A percentile compares a stretch with the other conserved stretches of the same genome.
Evolutionary conservation across 371 early-diverging fungal species (phyloP).

Genomic region (Mortierella polycephala): DNA sequence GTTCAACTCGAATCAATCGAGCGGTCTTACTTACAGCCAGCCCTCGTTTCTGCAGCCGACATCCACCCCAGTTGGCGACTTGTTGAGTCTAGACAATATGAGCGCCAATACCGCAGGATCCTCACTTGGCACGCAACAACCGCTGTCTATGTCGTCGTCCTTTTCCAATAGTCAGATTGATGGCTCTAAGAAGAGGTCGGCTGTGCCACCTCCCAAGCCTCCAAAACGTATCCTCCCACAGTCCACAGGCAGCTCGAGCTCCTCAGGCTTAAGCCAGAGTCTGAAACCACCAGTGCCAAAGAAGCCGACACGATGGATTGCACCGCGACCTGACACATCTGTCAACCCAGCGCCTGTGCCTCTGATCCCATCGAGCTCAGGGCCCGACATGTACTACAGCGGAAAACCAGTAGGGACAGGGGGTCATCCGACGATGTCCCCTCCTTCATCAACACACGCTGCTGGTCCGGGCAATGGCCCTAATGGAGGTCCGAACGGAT

Average conservation of each 20-base stretch:
- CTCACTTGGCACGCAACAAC: neutral
- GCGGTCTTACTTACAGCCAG: conserved; percentile 19
- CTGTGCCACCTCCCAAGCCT: conserved; percentile 46
- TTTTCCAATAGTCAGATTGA: neutral
- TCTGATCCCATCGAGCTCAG: conserved; percentile 14
- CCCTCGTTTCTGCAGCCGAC: conserved; percentile 28
- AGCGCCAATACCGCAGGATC: neutral
- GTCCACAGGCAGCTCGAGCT: conserved; percentile 52
- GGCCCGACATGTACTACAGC: conserved; percentile 13
- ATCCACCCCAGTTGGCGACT: conserved; percentile 39
- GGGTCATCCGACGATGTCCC: neutral
- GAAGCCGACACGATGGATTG: conserved; percentile 48
- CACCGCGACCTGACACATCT: conserved; percentile 31
- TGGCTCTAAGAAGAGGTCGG: conserved; percentile 15
- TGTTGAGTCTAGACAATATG: conserved; percentile 35
- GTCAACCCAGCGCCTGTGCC: conserved; percentile 11
- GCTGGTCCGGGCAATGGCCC: conserved; percentile 1
- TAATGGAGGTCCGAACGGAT: neutral
- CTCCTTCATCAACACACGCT: neutral
- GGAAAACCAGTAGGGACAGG: neutral
- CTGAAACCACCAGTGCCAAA: conserved; percentile 47
- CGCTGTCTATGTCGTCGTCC: neutral
- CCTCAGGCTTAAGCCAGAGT: conserved; percentile 37
- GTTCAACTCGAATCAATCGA: conserved; percentile 22
- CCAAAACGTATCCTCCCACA: conserved; percentile 47